A percentile compares a stretch with the other conserved stretches of the same genome.
Evolutionary conservation across 2,329 filamentous ascomycete genomes (phyloP).

Genomic region (Leptographium flavum): DNA sequence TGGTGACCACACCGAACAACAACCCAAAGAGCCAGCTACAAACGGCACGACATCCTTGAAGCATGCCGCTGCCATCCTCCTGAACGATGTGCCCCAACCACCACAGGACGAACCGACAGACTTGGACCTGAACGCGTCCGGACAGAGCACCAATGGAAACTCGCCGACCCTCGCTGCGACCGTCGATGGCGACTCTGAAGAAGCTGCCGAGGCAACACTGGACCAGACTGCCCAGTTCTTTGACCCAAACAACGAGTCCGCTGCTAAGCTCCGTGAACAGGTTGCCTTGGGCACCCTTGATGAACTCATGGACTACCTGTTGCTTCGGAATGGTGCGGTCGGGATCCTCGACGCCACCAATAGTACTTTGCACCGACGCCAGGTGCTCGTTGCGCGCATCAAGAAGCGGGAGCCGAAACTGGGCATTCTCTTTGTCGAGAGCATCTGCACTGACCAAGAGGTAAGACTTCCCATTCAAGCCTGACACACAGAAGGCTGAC

Average conservation of each 20-base stretch:
- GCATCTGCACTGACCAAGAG: constrained; percentile 71
- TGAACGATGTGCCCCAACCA: constrained; percentile 35
- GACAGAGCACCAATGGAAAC: neutral
- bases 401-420: constrained; percentile 71
- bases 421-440: constrained; percentile 90
- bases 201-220: too few species aligned
- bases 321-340: constrained; percentile 69
- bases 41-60: constrained; percentile 29
- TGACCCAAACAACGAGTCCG: constrained; percentile 73
- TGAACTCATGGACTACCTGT: constrained; percentile 79
- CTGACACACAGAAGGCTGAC: neutral
- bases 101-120: constrained; percentile 24
- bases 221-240: constrained; percentile 93
- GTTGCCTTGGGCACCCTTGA: constrained; percentile 86
- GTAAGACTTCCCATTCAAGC: constrained; percentile 19
- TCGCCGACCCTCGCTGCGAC: neutral
- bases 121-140: constrained; percentile 21
- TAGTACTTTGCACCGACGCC: constrained; percentile 75
- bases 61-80: constrained; percentile 41
- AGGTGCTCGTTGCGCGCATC: constrained; percentile 72
- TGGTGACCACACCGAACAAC: constrained; percentile 7
- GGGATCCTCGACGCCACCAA: constrained; percentile 97
- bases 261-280: constrained; percentile 74
- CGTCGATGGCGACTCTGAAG: too few species aligned
- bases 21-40: too few species aligned